Evolutionary conservation across 2,329 filamentous ascomycete genomes (phyloP).

Genomic region (Pseudogymnoascus verrucosus): DNA sequence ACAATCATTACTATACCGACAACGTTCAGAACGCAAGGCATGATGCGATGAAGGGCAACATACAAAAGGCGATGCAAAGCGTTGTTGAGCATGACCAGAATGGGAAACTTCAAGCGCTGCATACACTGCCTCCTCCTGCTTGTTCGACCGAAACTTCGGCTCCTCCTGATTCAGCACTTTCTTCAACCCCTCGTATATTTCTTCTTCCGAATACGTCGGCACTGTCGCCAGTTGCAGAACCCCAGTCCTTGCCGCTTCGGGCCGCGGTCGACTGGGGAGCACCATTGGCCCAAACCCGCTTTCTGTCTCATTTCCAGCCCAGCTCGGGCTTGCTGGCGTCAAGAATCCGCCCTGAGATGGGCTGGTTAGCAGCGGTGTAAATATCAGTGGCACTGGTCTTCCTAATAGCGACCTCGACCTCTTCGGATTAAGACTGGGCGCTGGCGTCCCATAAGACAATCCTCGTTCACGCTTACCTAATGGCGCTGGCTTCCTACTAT

Average conservation of each 20-base stretch:
- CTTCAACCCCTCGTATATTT: neutral
- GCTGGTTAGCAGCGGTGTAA: neutral
- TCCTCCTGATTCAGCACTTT: neutral
- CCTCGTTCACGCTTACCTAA: neutral
- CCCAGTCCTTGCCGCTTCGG: neutral
- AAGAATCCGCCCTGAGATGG: neutral
- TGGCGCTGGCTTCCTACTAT: neutral
- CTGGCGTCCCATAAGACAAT: neutral
- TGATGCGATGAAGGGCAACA: conserved; percentile 10
- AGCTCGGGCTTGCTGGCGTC: neutral
- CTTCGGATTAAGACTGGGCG: neutral
- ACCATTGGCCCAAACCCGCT: neutral
- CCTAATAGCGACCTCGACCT: neutral
- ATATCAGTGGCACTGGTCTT: neutral
- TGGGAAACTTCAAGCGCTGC: neutral
- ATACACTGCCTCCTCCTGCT: neutral
- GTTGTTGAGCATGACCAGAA: conserved; percentile 12
- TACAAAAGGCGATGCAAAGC: conserved; percentile 11
- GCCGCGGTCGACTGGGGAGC: neutral
- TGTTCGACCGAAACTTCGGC: neutral
- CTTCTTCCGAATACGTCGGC: neutral
- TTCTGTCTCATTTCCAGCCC: neutral
- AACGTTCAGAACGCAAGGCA: conserved; percentile 21
- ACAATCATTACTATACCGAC: conserved; percentile 27
- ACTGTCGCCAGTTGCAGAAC: neutral